Conservation (phyloP, 768 basidiomycete genomes). For the Paxillus rubicundulus region DNA sequence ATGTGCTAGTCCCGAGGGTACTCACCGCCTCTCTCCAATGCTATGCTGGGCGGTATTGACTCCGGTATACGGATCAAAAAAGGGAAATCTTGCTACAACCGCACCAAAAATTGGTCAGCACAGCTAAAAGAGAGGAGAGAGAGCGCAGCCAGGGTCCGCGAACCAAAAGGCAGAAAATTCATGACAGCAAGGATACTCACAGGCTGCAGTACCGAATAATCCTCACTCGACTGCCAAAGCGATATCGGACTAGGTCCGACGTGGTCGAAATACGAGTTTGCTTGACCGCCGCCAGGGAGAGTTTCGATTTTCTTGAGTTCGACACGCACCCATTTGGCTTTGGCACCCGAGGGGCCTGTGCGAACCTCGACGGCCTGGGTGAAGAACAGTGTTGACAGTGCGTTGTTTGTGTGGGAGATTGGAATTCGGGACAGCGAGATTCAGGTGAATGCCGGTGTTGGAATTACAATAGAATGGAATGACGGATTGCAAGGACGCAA, state of each 20-base stretch:
- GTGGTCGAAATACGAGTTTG: slow-evolving; percentile 73
- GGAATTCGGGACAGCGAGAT: no score
- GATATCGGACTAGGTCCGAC: slow-evolving; percentile 81
- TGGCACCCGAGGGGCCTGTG: slow-evolving; percentile 67
- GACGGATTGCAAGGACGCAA: slow-evolving; percentile 1
- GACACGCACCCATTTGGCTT: slow-evolving; percentile 89
- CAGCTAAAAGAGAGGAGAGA: not conserved
- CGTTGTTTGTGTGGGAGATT: slow-evolving; percentile 5
- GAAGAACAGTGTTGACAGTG: not conserved
- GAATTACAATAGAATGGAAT: not conserved
- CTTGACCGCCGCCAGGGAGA: slow-evolving; percentile 64
- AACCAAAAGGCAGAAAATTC: not conserved
- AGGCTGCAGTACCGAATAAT: slow-evolving; percentile 65
- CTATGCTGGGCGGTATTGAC: slow-evolving; percentile 82
- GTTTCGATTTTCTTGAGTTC: slow-evolving; percentile 91
- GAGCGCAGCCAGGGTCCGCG: not conserved
- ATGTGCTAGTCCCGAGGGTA: not conserved
- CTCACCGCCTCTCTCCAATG: slow-evolving; percentile 72
- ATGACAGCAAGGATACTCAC: slow-evolving; percentile 38
- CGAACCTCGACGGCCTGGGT: slow-evolving; percentile 82
- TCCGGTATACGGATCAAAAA: slow-evolving; percentile 93
- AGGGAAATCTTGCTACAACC: slow-evolving; percentile 73
- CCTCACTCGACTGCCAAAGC: slow-evolving; percentile 78
- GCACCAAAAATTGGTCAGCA: slow-evolving; percentile 3
- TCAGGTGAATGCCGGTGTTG: slow-evolving; percentile 6